Percentiles rank a stretch among this genome's conserved stretches.
Conservation (phyloP, 306 rosid species). For the Vicia villosa region DNA sequence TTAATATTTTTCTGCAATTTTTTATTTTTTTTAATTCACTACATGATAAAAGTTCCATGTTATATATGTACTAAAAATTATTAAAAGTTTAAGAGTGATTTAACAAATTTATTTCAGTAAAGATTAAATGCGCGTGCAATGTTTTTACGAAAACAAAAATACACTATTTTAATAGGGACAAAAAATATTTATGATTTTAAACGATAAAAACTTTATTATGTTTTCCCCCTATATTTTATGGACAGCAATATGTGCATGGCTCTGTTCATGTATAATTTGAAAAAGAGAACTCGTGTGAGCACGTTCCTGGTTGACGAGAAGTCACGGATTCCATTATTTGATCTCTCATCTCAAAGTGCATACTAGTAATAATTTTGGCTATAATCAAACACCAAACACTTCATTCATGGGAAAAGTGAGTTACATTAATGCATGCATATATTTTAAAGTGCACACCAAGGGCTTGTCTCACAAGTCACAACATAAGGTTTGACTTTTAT, state of each 20-base stretch:
- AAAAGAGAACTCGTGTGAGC: slow-evolving; percentile 36
- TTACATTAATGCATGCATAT: background rate
- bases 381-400: slow-evolving; percentile 17
- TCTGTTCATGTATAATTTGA: background rate
- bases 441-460: background rate
- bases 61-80: too few relatives aligned
- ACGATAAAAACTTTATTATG: too few relatives aligned
- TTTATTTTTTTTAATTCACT: too few relatives aligned
- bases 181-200: too few relatives aligned
- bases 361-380: background rate
- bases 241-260: background rate
- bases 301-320: background rate
- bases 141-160: too few relatives aligned
- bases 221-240: background rate
- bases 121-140: too few relatives aligned
- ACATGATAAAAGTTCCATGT: too few relatives aligned
- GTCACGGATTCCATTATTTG: slow-evolving; percentile 10
- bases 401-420: slow-evolving; percentile 5
- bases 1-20: too few relatives aligned
- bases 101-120: too few relatives aligned
- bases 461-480: background rate
- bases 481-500: background rate
- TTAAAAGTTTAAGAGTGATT: too few relatives aligned
- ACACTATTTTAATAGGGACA: too few relatives aligned
- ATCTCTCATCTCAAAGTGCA: background rate